Conservation (phyloP, 2,329 filamentous ascomycete species). For the Aspergillus quadrilineatus region DNA sequence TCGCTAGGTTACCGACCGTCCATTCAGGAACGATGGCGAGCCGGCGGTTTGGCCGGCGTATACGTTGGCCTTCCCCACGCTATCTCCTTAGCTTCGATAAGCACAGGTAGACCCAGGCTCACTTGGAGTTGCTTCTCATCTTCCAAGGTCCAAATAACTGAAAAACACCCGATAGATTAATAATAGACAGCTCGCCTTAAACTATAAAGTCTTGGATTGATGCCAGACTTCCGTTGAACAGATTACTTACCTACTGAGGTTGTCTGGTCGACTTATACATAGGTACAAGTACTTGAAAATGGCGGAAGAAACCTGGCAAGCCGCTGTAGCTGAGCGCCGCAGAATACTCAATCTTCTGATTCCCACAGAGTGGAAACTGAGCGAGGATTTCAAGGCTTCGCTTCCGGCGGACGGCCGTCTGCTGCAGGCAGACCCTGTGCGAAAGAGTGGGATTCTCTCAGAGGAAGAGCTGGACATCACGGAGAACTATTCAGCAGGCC, state of each 20-base stretch:
- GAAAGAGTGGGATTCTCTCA: constrained; percentile 43
- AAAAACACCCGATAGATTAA: no score
- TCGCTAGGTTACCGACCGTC: no score
- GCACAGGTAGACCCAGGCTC: no score
- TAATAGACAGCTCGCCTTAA: no score
- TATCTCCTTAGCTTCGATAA: no score
- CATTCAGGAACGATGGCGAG: not conserved
- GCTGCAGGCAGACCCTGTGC: not conserved
- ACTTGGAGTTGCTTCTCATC: no score
- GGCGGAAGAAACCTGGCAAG: constrained; percentile 18
- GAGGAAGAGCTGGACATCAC: constrained; percentile 52
- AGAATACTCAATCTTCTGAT: constrained; percentile 30
- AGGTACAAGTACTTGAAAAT: not conserved
- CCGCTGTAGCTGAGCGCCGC: constrained; percentile 25
- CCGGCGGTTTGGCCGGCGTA: not conserved
- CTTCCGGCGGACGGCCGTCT: constrained; percentile 7
- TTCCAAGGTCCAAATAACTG: no score
- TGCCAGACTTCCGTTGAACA: no score
- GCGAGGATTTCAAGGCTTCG: constrained; percentile 10
- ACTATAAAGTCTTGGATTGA: no score
- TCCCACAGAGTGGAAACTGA: constrained; percentile 35
- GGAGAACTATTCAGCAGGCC: constrained; percentile 37
- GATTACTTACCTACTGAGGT: no score
- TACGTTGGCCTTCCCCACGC: not conserved
- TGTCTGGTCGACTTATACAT: not conserved